Base-by-base conservation (phyloP, 2,329 filamentous ascomycete genomes). In the Fusarium sp. region DNA sequence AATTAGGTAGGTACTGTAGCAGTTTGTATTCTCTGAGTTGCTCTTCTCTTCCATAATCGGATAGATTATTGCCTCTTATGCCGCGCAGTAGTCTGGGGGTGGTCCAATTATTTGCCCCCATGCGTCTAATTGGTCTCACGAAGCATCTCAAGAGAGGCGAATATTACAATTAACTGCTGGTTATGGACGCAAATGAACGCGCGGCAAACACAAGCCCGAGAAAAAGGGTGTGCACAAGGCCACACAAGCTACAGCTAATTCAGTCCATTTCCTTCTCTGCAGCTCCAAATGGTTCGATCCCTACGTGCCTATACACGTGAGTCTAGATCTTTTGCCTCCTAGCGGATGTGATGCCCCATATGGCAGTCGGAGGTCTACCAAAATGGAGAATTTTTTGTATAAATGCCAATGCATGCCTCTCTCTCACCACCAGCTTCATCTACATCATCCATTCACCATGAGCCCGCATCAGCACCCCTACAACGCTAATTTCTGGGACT, bases 401-500 rank as follows among this genome's bases (percentile, higher is more conserved):
- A 66, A 66, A 62, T 59, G 47, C 31, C 35, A 19, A 19, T 19
- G 19, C 2, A 43, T 44, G 42, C 36, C 38, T 53, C 26, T 42
- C 28, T 25, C 8, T 45, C 26, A 48, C 48, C 44, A 47, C 39
- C 47, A 66, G 44, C 40, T 58, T 65, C 31, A 38, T 50, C 46
- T 44, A 29, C 47, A 64, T 43, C 45, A 44, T 43, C 39, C 43
- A 32, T 22, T 55, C 32, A 44, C 48, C 56, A 73, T 74, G 72
- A 63, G 59, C 53, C 50, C 68, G 32, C 50, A 58, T 22, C 64
- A 72, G 24, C 60, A 71, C 41, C 58, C 61, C 11, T 65, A 64
- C 35, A 61, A 68, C 6, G 61, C 63, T 52, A 63, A 66, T 57
- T 71, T 73, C 41, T 74, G 72, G 73, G 72, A 79, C 51, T 79